Evolutionary conservation across 495 filamentous ascomycete species (phyloP).

Genomic region (Bryoglossum gracile): DNA sequence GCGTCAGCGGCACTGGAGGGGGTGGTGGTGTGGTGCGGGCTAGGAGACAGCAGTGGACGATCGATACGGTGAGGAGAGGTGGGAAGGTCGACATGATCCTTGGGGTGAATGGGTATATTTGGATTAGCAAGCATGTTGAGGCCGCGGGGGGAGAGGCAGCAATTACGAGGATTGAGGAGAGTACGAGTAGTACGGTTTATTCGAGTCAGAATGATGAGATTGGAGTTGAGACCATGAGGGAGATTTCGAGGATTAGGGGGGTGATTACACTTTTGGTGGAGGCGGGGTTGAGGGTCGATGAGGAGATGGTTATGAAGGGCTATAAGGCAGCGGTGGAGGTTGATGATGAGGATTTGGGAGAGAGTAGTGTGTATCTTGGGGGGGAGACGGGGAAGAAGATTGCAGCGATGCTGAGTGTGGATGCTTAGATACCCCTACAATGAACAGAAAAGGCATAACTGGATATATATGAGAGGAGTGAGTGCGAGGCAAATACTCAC

Average conservation of each 20-base stretch:
- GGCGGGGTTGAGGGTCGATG: conserved; percentile 77
- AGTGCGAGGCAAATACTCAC: no score
- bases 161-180: conserved; percentile 82
- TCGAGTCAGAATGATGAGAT: conserved; percentile 88
- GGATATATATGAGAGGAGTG: no score
- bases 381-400: conserved; percentile 61
- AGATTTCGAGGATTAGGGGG: conserved; percentile 76
- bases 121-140: conserved; percentile 71
- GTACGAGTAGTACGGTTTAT: conserved; percentile 62
- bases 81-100: conserved; percentile 80
- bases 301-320: conserved; percentile 76
- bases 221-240: conserved; percentile 62
- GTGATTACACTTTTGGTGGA: conserved; percentile 76
- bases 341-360: conserved; percentile 40
- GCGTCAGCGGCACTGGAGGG: conserved; percentile 71
- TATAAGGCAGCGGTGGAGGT: conserved; percentile 75
- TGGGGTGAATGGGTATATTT: conserved; percentile 94
- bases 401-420: conserved; percentile 49
- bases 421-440: no score
- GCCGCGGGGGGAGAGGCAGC: conserved; percentile 32
- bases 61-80: conserved; percentile 59
- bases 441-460: no score
- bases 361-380: conserved; percentile 58
- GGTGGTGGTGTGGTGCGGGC: conserved; percentile 75
- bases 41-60: conserved; percentile 78